phyloP scores from a whole-genome alignment of 2,329 filamentous ascomycete genomes.

The Fusarium nisikadoi region DNA sequence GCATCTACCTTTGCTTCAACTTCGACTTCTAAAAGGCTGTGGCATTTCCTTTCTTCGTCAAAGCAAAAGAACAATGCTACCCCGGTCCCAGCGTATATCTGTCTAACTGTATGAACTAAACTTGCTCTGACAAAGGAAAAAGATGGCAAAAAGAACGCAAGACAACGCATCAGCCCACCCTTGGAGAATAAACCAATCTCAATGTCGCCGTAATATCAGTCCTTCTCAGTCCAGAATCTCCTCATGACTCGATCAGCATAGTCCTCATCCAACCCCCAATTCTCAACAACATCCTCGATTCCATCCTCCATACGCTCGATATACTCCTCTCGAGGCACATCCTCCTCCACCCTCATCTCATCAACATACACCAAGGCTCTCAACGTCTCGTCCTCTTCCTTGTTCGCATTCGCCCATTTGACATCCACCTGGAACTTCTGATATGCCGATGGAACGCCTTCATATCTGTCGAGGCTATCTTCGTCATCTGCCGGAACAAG shows the following conservation, averaged over 20 bases:
- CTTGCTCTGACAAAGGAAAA: background rate
- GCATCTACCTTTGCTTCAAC: background rate
- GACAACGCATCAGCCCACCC: background rate
- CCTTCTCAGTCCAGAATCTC: conserved; percentile 50
- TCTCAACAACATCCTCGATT: conserved; percentile 65
- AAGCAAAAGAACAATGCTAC: background rate
- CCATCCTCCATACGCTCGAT: conserved; percentile 71
- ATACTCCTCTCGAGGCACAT: conserved; percentile 66
- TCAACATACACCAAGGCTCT: conserved; percentile 71
- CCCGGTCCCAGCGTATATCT: background rate
- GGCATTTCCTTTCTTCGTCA: background rate
- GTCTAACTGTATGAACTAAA: background rate
- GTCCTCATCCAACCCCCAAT: conserved; percentile 62
- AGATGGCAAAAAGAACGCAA: background rate
- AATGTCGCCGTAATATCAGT: background rate
- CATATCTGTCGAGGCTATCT: conserved; percentile 62
- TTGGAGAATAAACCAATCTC: background rate
- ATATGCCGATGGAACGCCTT: conserved; percentile 73
- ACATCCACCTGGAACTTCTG: conserved; percentile 59
- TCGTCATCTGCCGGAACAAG: conserved; percentile 62
- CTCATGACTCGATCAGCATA: conserved; percentile 68
- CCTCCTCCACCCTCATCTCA: conserved; percentile 50
- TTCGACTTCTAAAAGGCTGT: background rate
- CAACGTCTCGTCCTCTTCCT: conserved; percentile 40
- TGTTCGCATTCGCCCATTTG: conserved; percentile 41